phyloP scores from a whole-genome alignment of 768 basidiomycete species.

The Erythrobasidium yunnanense region DNA sequence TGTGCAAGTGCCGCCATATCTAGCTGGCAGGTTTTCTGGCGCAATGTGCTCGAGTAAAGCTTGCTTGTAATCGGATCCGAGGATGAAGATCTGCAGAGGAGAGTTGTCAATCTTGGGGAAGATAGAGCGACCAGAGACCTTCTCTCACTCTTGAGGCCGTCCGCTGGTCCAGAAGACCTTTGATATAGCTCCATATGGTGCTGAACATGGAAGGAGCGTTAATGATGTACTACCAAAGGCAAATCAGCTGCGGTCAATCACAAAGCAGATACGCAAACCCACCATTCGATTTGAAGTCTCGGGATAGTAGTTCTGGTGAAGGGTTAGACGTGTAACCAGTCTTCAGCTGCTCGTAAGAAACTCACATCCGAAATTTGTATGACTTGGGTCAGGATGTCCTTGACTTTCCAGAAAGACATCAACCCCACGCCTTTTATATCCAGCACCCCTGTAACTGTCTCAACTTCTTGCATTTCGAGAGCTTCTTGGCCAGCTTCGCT shows the following conservation, averaged over 20 bases:
- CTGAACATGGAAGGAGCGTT: conserved; percentile 25
- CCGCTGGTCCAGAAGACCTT: conserved; percentile 20
- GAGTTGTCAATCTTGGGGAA: neutral
- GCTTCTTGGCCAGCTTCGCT: neutral
- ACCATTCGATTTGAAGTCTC: conserved; percentile 22
- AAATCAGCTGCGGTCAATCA: neutral
- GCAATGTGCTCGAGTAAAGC: conserved; percentile 54
- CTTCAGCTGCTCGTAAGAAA: neutral
- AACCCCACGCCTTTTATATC: conserved; percentile 15
- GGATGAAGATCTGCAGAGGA: conserved; percentile 57
- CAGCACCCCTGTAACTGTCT: conserved; percentile 21
- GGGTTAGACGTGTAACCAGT: neutral
- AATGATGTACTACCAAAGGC: conserved; percentile 9
- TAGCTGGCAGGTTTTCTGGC: conserved; percentile 53
- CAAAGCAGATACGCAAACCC: neutral
- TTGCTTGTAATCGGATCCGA: conserved; percentile 54
- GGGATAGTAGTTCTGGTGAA: conserved; percentile 19
- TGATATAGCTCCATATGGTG: conserved; percentile 22
- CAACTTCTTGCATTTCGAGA: neutral
- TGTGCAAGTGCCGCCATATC: conserved; percentile 57
- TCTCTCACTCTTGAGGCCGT: conserved; percentile 15
- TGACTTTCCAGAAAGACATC: conserved; percentile 22
- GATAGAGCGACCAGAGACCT: neutral
- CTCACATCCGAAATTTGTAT: conserved; percentile 26
- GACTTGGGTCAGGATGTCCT: conserved; percentile 10